Base-by-base conservation (phyloP, 2,329 filamentous ascomycete species). In the Hypoxylon sp. region DNA sequence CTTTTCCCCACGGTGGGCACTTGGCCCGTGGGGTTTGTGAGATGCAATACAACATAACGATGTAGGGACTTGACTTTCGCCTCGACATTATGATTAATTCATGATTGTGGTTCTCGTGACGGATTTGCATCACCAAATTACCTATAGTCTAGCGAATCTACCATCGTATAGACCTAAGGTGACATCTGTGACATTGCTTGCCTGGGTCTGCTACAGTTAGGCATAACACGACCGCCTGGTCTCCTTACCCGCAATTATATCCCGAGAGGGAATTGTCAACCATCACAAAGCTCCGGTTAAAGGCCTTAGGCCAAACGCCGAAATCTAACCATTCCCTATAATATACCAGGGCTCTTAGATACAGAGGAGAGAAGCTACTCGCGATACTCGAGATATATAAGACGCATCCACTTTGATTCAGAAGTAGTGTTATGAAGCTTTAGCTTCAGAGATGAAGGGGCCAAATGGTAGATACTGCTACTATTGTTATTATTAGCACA, bases 101-200 rank as follows among this genome's bases (percentile, higher is more conserved):
- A 35, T 19, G 37, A 50, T 58, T 69, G 58, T 54, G 46, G 62
- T 63, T 59, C 67, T 66, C 66, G 66, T 50, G 42, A 55, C 44
- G 24, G 44, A 53, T 48, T 37, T 26, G 37, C 17, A 14, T 52
- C 33, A 13, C 17, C 24, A 31, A 33, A 33, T 39, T 48, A 5
- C 13, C 11, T 47, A 17, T n/a, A 1, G n/a, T 10, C 46, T 13
- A 51, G 44, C 3, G 33, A 39, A 57, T 46, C 24, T 55, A n/a
- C 35, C 60, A 37, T 37, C 10, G 19, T 35, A 61, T 13, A 24
- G 17, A 60, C 14, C n/a, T 14, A 17, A 47, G 46, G 35, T 44
- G 42, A 6, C 33, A 51, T n/a, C 17, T 22, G 46, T 17, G 46
- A 8, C 29, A 37, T 10, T 35, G 17, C 29, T 19, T 2, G 39